These are phyloP conservation scores for Aristolochia contorta DNA, from an alignment of 164 flowering plant genomes.

Conservation along the genomic window DNA sequence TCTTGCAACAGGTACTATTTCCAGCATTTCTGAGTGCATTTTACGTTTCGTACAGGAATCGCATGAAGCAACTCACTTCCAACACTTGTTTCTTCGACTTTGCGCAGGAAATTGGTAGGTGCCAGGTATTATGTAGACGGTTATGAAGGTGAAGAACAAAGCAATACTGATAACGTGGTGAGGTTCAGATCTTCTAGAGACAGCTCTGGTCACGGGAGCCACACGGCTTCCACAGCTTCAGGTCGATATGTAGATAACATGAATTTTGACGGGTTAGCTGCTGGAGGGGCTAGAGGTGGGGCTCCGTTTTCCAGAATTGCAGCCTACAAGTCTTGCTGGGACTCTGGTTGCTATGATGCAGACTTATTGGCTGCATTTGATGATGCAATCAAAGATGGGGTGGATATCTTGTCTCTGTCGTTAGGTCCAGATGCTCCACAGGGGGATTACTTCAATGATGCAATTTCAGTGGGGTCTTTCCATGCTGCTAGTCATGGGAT, in stretches of 20 bases:
- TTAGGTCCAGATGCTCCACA: slow-evolving; percentile 66
- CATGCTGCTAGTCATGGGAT: slow-evolving; percentile 67
- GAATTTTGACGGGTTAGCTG: slow-evolving; percentile 54
- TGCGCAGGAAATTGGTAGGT: slow-evolving; percentile 65
- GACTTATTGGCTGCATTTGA: slow-evolving; percentile 78
- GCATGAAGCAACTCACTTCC: too few species aligned
- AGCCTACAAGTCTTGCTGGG: slow-evolving; percentile 78
- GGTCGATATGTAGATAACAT: slow-evolving; percentile 60
- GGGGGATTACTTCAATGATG: slow-evolving; percentile 67
- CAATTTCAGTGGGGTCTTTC: slow-evolving; percentile 72
- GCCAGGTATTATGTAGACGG: slow-evolving; percentile 66
- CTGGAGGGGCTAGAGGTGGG: slow-evolving; percentile 81
- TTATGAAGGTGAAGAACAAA: slow-evolving; percentile 47
- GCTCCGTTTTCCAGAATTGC: slow-evolving; percentile 81
- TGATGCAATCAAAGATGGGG: slow-evolving; percentile 81
- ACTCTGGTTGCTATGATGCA: slow-evolving; percentile 69
- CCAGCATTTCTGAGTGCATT: slow-evolving; percentile 2
- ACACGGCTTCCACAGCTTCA: slow-evolving; percentile 80
- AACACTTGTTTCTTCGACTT: background rate
- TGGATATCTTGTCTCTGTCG: slow-evolving; percentile 59
- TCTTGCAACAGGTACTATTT: slow-evolving; percentile 67
- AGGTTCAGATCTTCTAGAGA: slow-evolving; percentile 67
- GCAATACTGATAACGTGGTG: slow-evolving; percentile 10
- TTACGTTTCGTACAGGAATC: too few species aligned
- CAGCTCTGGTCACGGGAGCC: slow-evolving; percentile 76